Percentiles rank a stretch among this genome's conserved stretches.
Conservation (phyloP, 441 rosid genomes). For the Pelargonium myrrhifolium region DNA sequence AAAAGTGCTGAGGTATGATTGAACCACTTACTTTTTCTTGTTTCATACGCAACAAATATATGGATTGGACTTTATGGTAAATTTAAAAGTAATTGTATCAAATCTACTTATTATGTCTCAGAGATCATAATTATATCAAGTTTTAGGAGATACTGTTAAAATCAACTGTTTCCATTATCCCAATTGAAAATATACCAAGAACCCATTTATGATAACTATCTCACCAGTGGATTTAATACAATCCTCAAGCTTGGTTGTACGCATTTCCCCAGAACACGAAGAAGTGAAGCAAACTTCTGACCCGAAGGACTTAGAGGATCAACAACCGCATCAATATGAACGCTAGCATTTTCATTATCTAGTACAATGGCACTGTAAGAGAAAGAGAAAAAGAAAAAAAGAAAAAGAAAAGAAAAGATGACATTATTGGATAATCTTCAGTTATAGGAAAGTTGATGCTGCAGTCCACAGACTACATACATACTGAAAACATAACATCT, state of each 20-base stretch:
- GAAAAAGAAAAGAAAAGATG: constrained; percentile 10
- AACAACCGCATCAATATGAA: constrained; percentile 91
- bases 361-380: constrained; percentile 72
- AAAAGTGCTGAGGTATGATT: not conserved
- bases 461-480: not conserved
- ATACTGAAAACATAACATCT: constrained; percentile 1
- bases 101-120: not conserved
- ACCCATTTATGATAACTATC: constrained; percentile 15
- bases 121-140: not conserved
- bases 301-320: constrained; percentile 93
- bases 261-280: constrained; percentile 64
- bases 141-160: not conserved
- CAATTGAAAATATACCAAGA: not conserved
- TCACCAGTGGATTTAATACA: constrained; percentile 92
- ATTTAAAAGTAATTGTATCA: not conserved
- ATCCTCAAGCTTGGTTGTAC: constrained; percentile 92
- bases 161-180: not conserved
- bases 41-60: not conserved
- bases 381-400: constrained; percentile 13
- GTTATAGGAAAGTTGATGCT: not conserved
- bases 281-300: constrained; percentile 86
- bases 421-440: not conserved
- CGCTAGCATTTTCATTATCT: constrained; percentile 60
- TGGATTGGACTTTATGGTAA: not conserved
- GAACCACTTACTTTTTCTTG: not conserved